phyloP scores from a whole-genome alignment of 1,284 basidiomycete genomes.

The Rhodotorula sp. region DNA sequence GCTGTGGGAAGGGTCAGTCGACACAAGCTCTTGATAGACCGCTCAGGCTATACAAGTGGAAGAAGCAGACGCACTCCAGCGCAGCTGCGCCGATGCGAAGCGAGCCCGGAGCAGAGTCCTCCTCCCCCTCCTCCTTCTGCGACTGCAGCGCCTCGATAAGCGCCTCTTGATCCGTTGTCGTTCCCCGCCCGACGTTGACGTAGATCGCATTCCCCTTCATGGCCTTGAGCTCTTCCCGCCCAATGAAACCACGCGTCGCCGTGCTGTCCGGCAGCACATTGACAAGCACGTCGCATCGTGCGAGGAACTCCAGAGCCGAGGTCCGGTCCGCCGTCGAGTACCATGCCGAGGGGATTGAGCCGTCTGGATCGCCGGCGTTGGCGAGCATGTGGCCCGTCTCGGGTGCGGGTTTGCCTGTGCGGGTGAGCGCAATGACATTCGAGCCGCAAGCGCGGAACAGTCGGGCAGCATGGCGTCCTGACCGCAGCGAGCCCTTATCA shows the following conservation, averaged over 20 bases:
- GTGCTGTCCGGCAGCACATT: conserved; percentile 34
- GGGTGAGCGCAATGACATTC: conserved; percentile 21
- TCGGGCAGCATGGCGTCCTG: conserved; percentile 27
- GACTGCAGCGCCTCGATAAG: conserved; percentile 44
- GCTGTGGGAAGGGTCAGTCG: conserved; percentile 10
- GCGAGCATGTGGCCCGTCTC: conserved; percentile 34
- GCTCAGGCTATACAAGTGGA: background rate
- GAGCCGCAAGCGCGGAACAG: conserved; percentile 20
- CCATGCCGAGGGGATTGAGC: conserved; percentile 14
- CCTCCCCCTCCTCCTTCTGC: conserved; percentile 20
- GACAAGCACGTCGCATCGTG: conserved; percentile 42
- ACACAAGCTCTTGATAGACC: no score
- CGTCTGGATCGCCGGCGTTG: conserved; percentile 45
- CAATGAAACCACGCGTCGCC: conserved; percentile 14
- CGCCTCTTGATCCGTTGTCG: conserved; percentile 44
- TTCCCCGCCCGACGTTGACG: conserved; percentile 48
- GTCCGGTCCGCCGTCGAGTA: conserved; percentile 12
- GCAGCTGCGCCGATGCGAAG: conserved; percentile 32
- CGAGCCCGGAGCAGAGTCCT: conserved; percentile 33
- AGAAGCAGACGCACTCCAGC: conserved; percentile 24
- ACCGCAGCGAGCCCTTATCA: background rate
- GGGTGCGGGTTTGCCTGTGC: conserved; percentile 16
- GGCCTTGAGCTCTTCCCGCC: conserved; percentile 17
- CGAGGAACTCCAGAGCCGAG: conserved; percentile 23
- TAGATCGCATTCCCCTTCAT: conserved; percentile 36